phyloP scores from a whole-genome alignment of 1,139 yeast species.

The Pichia sp. region DNA sequence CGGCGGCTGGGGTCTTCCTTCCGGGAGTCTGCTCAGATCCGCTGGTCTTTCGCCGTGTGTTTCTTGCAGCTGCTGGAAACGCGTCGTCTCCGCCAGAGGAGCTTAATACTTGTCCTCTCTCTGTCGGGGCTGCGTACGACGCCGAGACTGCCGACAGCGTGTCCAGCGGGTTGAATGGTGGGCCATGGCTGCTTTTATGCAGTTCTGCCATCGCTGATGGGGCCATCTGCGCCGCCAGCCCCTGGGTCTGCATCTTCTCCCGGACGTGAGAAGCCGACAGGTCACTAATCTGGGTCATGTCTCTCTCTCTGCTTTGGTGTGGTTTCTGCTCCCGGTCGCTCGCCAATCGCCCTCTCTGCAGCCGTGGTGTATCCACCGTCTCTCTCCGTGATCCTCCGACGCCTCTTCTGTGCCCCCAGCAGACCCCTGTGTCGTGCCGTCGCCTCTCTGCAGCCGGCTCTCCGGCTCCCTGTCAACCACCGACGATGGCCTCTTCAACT shows the following conservation, averaged over 20 bases:
- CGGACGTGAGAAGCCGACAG: not conserved
- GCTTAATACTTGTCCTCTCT: not conserved
- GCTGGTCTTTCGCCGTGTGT: not conserved
- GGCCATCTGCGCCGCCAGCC: not conserved
- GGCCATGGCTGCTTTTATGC: not conserved
- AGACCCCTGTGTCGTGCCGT: too few species aligned
- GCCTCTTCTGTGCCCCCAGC: too few species aligned
- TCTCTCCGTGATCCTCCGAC: too few species aligned
- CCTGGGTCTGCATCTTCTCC: not conserved
- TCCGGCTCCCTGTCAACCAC: too few species aligned
- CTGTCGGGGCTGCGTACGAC: not conserved
- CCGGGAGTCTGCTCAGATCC: not conserved
- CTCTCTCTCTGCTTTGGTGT: not conserved
- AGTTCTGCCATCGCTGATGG: not conserved
- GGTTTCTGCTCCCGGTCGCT: not conserved
- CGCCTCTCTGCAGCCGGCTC: too few species aligned
- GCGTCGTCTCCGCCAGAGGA: not conserved
- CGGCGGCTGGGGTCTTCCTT: not conserved
- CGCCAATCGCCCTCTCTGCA: too few species aligned
- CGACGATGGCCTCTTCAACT: not conserved
- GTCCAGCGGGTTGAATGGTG: not conserved
- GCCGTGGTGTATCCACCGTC: too few species aligned
- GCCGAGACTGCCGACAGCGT: not conserved
- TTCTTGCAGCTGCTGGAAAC: not conserved
- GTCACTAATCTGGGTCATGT: constrained; percentile 3